Percentiles rank a stretch among this genome's conserved stretches.
Conservation (phyloP, 2,329 filamentous ascomycete genomes). For the Penicillium hordei region DNA sequence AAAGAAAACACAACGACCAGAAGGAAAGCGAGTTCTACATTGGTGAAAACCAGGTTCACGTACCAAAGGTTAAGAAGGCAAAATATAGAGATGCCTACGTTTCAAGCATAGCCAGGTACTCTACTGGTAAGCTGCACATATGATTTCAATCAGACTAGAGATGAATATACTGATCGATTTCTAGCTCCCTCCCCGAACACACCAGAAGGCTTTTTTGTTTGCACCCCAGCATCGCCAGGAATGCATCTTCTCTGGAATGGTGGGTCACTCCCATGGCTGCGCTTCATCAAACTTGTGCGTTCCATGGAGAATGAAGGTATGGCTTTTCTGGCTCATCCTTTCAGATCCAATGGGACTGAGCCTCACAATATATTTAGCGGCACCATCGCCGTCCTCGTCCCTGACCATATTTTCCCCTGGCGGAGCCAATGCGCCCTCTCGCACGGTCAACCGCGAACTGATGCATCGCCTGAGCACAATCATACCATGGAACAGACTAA, state of each 20-base stretch:
- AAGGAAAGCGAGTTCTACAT: constrained; percentile 22
- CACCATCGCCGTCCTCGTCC: not conserved
- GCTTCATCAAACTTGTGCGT: constrained; percentile 5
- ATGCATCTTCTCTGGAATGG: constrained; percentile 13
- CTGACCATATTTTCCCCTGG: not conserved
- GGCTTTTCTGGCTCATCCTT: not conserved
- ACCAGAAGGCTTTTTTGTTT: constrained; percentile 20
- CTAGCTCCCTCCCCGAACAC: constrained; percentile 7
- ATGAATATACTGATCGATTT: not conserved
- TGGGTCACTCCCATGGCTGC: constrained; percentile 18
- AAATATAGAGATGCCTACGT: constrained; percentile 2
- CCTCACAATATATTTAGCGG: not conserved
- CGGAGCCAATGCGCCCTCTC: too few species aligned
- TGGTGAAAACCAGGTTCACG: constrained; percentile 9
- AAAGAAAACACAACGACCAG: constrained; percentile 14
- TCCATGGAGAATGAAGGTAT: not conserved
- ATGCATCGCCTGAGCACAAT: too few species aligned
- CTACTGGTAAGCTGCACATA: not conserved
- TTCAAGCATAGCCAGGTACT: not conserved
- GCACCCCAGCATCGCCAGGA: constrained; percentile 14
- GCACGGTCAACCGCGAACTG: too few species aligned
- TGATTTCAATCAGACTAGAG: not conserved
- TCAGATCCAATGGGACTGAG: not conserved
- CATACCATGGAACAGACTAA: too few species aligned
- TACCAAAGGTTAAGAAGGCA: constrained; percentile 4